These are phyloP conservation scores for Diplodia seriata DNA, from an alignment of 2,329 filamentous ascomycete genomes.

Conservation along the genomic window DNA sequence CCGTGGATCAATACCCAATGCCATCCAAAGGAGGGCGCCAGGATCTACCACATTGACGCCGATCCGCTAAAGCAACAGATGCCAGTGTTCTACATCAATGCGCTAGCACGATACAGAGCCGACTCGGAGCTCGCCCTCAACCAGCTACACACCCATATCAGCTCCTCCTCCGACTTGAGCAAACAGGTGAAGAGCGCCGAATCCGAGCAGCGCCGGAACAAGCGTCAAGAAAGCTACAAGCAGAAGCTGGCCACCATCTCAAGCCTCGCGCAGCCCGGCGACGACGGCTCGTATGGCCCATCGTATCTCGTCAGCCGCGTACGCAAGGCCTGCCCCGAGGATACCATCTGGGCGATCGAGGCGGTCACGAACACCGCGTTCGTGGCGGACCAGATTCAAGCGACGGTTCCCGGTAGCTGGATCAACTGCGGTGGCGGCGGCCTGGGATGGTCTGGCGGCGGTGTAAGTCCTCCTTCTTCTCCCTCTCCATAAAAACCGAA, in stretches of 20 bases:
- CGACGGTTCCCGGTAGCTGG: slow-evolving; percentile 73
- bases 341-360: slow-evolving; percentile 79
- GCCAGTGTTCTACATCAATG: slow-evolving; percentile 64
- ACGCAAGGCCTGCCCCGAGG: slow-evolving; percentile 63
- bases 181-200: slow-evolving; percentile 50
- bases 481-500: too few species aligned
- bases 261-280: slow-evolving; percentile 63
- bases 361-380: slow-evolving; percentile 74
- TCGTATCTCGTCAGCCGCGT: slow-evolving; percentile 64
- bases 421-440: slow-evolving; percentile 83
- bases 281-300: slow-evolving; percentile 68
- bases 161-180: slow-evolving; percentile 52
- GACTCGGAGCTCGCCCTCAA: slow-evolving; percentile 65
- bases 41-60: slow-evolving; percentile 69
- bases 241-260: slow-evolving; percentile 67
- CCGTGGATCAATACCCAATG: slow-evolving; percentile 88
- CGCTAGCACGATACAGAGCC: slow-evolving; percentile 59
- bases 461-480: slow-evolving; percentile 36
- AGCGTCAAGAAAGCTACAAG: slow-evolving; percentile 64
- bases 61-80: slow-evolving; percentile 71
- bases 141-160: slow-evolving; percentile 71
- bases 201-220: slow-evolving; percentile 58
- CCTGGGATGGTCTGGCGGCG: slow-evolving; percentile 81
- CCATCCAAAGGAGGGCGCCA: slow-evolving; percentile 62
- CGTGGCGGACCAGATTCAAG: slow-evolving; percentile 74